Evolutionary conservation across 2,329 filamentous ascomycete genomes (phyloP).

Genomic region (Davidsoniella virescens): DNA sequence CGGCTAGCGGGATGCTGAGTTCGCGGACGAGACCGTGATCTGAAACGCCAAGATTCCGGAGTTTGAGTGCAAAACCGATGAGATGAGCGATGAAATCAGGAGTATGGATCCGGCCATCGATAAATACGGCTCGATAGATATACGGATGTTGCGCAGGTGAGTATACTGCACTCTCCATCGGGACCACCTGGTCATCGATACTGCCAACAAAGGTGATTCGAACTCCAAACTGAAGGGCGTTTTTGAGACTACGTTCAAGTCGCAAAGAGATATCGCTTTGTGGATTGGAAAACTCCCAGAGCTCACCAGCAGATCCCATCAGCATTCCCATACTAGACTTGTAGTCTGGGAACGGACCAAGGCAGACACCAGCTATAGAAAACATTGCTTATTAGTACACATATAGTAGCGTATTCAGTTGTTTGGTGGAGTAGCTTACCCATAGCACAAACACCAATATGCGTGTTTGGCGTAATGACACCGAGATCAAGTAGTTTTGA

Average conservation of each 20-base stretch:
- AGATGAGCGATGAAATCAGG: slow-evolving; percentile 89
- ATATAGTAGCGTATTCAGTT: neutral
- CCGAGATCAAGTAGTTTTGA: slow-evolving; percentile 86
- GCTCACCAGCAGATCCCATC: slow-evolving; percentile 77
- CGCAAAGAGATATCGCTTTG: slow-evolving; percentile 68
- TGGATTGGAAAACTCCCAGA: slow-evolving; percentile 83
- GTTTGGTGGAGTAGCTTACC: slow-evolving; percentile 21
- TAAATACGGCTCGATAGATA: slow-evolving; percentile 88
- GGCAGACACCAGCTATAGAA: slow-evolving; percentile 60
- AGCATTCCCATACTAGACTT: slow-evolving; percentile 73
- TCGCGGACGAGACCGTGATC: slow-evolving; percentile 91
- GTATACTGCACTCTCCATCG: slow-evolving; percentile 65
- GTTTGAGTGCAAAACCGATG: slow-evolving; percentile 80
- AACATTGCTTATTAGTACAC: neutral
- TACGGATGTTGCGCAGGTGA: slow-evolving; percentile 77
- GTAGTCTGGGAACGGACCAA: slow-evolving; percentile 86
- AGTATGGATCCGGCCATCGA: slow-evolving; percentile 81
- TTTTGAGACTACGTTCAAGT: slow-evolving; percentile 60
- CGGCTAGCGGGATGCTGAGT: slow-evolving; percentile 72
- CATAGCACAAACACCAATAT: slow-evolving; percentile 75
- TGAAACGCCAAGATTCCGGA: slow-evolving; percentile 81
- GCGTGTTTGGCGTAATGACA: slow-evolving; percentile 51
- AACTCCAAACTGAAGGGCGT: slow-evolving; percentile 61
- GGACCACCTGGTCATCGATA: slow-evolving; percentile 92
- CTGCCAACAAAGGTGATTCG: slow-evolving; percentile 80